Conservation (phyloP, 768 basidiomycete genomes). For the Crucibulum laeve region DNA sequence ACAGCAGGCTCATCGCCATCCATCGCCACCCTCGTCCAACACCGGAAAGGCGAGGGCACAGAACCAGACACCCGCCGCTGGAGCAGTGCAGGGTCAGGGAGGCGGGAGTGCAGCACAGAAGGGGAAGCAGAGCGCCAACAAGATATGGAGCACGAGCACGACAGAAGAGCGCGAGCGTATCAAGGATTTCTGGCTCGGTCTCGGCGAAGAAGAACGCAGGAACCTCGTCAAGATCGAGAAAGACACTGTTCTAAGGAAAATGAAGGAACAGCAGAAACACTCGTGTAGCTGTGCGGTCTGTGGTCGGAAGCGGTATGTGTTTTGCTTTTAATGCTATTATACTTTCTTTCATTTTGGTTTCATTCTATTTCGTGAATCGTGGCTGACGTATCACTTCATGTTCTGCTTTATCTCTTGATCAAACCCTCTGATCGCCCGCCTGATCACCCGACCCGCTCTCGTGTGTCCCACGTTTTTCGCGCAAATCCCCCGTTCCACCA, state of each 20-base stretch:
- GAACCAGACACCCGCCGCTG: conserved; percentile 13
- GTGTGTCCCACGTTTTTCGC: no score
- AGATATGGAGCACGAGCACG: conserved; percentile 94
- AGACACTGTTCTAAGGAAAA: conserved; percentile 94
- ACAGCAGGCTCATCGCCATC: conserved; percentile 35
- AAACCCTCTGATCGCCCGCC: conserved; percentile 8
- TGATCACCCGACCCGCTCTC: conserved; percentile 19
- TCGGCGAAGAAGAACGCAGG: conserved; percentile 88
- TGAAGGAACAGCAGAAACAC: conserved; percentile 99
- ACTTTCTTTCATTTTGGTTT: conserved; percentile 16
- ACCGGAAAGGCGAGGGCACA: conserved; percentile 27
- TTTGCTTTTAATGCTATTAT: conserved; percentile 21
- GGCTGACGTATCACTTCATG: conserved; percentile 10
- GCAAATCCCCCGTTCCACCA: conserved; percentile 5
- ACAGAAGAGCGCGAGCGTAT: conserved; percentile 94
- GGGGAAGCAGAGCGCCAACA: conserved; percentile 51
- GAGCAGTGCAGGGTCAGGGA: conserved; percentile 20
- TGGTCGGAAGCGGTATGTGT: conserved; percentile 88
- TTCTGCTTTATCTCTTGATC: conserved; percentile 23
- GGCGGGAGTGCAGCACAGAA: conserved; percentile 22
- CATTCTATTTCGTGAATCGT: conserved; percentile 17
- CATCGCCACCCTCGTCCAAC: conserved; percentile 48
- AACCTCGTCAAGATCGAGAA: conserved; percentile 97
- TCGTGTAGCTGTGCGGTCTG: conserved; percentile 95
- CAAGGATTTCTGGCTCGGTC: conserved; percentile 94